These are phyloP conservation scores for Penicillium capsulatum DNA, from an alignment of 2,329 filamentous ascomycete genomes.

Conservation along the genomic window DNA sequence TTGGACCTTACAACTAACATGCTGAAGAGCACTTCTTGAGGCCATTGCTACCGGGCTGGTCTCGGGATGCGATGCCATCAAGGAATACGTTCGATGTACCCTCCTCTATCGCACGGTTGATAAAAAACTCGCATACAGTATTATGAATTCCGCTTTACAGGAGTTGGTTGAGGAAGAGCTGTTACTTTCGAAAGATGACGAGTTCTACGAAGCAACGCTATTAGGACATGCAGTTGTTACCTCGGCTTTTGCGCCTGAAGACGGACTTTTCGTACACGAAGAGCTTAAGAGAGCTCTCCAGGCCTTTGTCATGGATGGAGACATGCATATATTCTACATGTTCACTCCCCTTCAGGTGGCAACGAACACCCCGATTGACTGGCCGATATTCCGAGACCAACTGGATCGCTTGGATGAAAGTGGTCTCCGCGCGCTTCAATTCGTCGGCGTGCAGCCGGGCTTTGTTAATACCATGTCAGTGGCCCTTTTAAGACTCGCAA, in stretches of 20 bases:
- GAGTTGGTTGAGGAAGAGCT: slow-evolving; percentile 57
- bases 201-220: slow-evolving; percentile 57
- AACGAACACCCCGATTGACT: slow-evolving; percentile 55
- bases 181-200: slow-evolving; percentile 49
- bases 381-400: slow-evolving; percentile 68
- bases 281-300: slow-evolving; percentile 64
- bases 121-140: slow-evolving; percentile 47
- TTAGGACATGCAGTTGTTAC: slow-evolving; percentile 68
- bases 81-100: slow-evolving; percentile 66
- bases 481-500: neutral
- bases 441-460: slow-evolving; percentile 65
- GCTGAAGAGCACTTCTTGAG: slow-evolving; percentile 63
- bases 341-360: slow-evolving; percentile 66
- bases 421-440: slow-evolving; percentile 62
- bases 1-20: slow-evolving; percentile 2
- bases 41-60: slow-evolving; percentile 65
- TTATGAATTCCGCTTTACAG: slow-evolving; percentile 57
- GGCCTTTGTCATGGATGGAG: slow-evolving; percentile 74
- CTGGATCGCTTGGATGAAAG: slow-evolving; percentile 68
- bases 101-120: slow-evolving; percentile 59
- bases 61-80: slow-evolving; percentile 59
- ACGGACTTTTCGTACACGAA: slow-evolving; percentile 67
- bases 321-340: slow-evolving; percentile 74
- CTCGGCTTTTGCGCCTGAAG: slow-evolving; percentile 68
- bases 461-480: slow-evolving; percentile 63